Evolutionary conservation across 163 green algal genomes (phyloP).

Genomic region (Chlorella variabilis): DNA sequence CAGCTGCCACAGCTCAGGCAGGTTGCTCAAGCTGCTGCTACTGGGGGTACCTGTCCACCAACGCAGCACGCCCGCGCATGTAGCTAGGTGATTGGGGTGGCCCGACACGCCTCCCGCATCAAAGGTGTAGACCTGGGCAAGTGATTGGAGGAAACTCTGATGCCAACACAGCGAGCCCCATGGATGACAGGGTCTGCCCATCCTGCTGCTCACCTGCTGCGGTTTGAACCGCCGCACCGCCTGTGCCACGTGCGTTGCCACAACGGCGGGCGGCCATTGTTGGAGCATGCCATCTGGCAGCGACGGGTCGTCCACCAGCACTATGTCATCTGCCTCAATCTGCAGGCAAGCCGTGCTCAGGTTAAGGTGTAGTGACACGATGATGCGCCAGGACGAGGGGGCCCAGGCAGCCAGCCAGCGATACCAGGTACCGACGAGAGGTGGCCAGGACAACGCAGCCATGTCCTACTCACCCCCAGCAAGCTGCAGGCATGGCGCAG

Average conservation of each 20-base stretch:
- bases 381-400: no score
- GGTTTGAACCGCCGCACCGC: constrained; percentile 33
- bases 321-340: neutral
- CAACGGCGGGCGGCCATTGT: constrained; percentile 18
- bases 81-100: constrained; percentile 78
- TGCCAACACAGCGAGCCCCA: neutral
- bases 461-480: constrained; percentile 60
- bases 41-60: constrained; percentile 32
- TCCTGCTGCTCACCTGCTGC: neutral
- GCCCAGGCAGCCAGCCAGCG: no score
- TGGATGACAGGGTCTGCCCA: no score
- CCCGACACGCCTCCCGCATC: constrained; percentile 78
- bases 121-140: constrained; percentile 79
- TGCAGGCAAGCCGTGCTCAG: neutral
- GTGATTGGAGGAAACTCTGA: neutral
- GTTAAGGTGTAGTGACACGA: neutral
- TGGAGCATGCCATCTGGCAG: constrained; percentile 46
- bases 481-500: constrained; percentile 56
- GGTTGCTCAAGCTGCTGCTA: constrained; percentile 26
- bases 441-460: no score
- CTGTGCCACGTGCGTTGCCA: constrained; percentile 31
- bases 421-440: no score
- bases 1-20: constrained; percentile 38
- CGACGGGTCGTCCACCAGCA: constrained; percentile 21
- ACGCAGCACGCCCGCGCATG: constrained; percentile 9